Percentiles rank a stretch among this genome's conserved stretches.
phyloP scores from a whole-genome alignment of 2,329 filamentous ascomycete genomes.

The Colletotrichum sp. region DNA sequence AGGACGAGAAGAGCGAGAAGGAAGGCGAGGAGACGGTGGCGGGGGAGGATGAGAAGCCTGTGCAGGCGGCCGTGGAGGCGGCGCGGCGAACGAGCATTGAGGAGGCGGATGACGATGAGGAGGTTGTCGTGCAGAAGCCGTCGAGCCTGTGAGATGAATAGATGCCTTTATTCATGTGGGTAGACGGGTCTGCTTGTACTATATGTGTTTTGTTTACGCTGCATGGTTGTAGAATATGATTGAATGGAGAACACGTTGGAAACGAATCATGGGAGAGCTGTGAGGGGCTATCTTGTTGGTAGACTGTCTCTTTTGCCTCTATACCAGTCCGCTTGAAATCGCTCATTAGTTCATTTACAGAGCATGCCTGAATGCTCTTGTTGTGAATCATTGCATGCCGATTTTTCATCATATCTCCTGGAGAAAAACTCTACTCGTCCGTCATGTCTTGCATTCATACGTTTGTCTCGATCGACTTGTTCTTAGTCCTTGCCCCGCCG shows the following conservation, averaged over 20 bases:
- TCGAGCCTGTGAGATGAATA: constrained; percentile 4
- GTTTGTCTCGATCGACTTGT: no score
- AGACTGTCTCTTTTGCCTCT: background rate
- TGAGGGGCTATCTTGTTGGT: background rate
- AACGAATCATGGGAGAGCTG: background rate
- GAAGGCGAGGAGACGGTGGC: constrained; percentile 23
- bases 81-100: constrained; percentile 63
- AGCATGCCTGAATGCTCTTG: no score
- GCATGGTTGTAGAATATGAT: constrained; percentile 8
- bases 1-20: constrained; percentile 35
- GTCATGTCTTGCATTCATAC: no score
- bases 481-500: background rate
- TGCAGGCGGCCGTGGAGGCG: constrained; percentile 56
- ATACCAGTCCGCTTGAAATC: background rate
- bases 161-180: background rate
- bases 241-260: constrained; percentile 5
- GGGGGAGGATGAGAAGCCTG: constrained; percentile 46
- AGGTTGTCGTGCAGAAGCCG: constrained; percentile 37
- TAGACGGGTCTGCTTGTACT: constrained; percentile 7
- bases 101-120: constrained; percentile 61
- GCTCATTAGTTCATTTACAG: background rate
- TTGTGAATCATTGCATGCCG: no score
- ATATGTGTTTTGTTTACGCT: constrained; percentile 21
- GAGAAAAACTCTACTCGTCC: no score
- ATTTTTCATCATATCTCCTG: no score